Evolutionary conservation across 2,329 filamentous ascomycete species (phyloP).

Genomic region (Sphaerostilbella broomeana): DNA sequence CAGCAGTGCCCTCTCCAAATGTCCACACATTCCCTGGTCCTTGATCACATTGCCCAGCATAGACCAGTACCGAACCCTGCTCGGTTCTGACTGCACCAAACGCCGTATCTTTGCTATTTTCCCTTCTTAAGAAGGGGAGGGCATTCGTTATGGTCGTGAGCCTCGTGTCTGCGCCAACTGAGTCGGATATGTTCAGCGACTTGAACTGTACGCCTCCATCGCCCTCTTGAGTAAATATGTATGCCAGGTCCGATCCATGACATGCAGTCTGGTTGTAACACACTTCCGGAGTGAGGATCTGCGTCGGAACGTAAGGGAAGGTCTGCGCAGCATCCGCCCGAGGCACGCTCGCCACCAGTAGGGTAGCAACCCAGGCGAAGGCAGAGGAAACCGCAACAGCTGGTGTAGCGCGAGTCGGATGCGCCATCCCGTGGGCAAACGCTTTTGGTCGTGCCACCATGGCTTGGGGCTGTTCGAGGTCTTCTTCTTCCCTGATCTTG

Average conservation of each 20-base stretch:
- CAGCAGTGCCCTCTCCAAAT: conserved; percentile 45
- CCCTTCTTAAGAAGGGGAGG: conserved; percentile 55
- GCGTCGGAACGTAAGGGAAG: conserved; percentile 73
- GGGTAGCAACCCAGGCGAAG: conserved; percentile 3
- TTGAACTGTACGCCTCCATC: conserved; percentile 45
- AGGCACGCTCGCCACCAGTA: conserved; percentile 4
- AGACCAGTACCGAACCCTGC: conserved; percentile 64
- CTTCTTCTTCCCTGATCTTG: neutral
- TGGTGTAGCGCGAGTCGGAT: conserved; percentile 9
- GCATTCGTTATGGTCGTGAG: conserved; percentile 46
- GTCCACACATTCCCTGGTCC: conserved; percentile 58
- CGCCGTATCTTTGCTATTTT: conserved; percentile 40
- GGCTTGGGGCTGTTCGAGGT: conserved; percentile 2
- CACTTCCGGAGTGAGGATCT: conserved; percentile 53
- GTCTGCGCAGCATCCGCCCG: conserved; percentile 34
- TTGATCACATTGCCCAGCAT: conserved; percentile 64
- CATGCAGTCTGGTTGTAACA: conserved; percentile 34
- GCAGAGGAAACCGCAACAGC: neutral
- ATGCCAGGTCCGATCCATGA: conserved; percentile 47
- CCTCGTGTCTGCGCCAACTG: conserved; percentile 41
- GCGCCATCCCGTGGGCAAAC: conserved; percentile 7
- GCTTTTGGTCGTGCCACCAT: conserved; percentile 9
- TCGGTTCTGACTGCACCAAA: conserved; percentile 63
- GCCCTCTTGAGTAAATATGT: conserved; percentile 59
- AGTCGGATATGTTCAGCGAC: conserved; percentile 58